These are phyloP conservation scores for Cucurbitaria berberidis DNA, from an alignment of 2,329 filamentous ascomycete genomes.

Conservation along the genomic window DNA sequence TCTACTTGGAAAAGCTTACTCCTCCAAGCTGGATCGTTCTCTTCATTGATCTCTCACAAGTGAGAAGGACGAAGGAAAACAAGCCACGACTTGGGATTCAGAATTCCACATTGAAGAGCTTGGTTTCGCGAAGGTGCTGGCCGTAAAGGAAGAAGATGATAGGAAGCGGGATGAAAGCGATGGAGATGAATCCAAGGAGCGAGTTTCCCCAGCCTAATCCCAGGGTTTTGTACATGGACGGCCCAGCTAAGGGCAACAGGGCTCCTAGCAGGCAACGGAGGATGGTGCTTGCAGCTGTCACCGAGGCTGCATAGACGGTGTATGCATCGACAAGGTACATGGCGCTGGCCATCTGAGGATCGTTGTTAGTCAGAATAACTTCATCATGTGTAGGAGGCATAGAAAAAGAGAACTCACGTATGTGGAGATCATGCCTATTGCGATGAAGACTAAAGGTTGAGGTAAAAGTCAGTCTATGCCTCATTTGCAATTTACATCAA, in stretches of 20 bases:
- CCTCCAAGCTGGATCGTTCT: no score
- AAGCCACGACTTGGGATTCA: not conserved
- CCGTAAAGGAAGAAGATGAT: conserved; percentile 75
- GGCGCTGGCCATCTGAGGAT: not conserved
- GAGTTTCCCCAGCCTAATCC: conserved; percentile 34
- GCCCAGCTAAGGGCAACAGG: conserved; percentile 28
- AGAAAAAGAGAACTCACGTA: conserved; percentile 19
- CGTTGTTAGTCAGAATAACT: not conserved
- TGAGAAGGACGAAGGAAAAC: no score
- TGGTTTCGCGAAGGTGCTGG: conserved; percentile 15
- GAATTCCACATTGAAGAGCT: not conserved
- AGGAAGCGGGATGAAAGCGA: conserved; percentile 72
- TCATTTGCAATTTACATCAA: no score
- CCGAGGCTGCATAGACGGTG: conserved; percentile 35
- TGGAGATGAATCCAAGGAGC: conserved; percentile 71
- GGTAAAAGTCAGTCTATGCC: no score
- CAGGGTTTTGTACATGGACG: conserved; percentile 24
- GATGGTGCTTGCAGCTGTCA: conserved; percentile 38
- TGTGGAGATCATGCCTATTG: conserved; percentile 17
- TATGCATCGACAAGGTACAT: conserved; percentile 46
- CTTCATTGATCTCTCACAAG: no score
- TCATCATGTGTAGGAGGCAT: conserved; percentile 9
- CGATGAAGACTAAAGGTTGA: no score
- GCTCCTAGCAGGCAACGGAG: conserved; percentile 23
- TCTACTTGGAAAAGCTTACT: no score